These are phyloP conservation scores for Pleurotus tuber-regium DNA, from an alignment of 768 basidiomycete genomes.

Conservation along the genomic window DNA sequence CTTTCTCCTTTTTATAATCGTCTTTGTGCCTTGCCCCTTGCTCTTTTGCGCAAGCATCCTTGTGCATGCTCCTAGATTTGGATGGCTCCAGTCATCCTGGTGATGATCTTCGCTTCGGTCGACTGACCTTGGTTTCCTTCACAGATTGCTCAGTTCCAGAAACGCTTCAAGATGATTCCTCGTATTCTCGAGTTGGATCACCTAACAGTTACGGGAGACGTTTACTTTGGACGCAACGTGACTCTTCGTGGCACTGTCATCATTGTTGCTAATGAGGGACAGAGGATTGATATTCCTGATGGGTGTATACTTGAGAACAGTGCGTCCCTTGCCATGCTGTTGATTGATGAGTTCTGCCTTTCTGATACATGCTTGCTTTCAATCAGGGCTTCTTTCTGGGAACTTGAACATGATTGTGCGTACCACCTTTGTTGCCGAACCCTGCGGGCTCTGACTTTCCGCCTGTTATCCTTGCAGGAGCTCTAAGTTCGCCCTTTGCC, in stretches of 20 bases:
- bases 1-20: not conserved
- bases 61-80: too few species aligned
- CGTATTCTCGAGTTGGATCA: slow-evolving; percentile 90
- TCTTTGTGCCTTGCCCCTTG: not conserved
- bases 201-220: slow-evolving; percentile 90
- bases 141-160: slow-evolving; percentile 85
- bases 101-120: not conserved
- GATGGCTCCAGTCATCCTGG: too few species aligned
- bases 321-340: slow-evolving; percentile 25
- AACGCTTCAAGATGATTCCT: slow-evolving; percentile 94
- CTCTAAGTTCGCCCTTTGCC: not conserved
- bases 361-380: slow-evolving; percentile 1
- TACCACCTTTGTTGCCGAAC: slow-evolving; percentile 5
- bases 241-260: slow-evolving; percentile 90
- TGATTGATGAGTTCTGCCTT: not conserved
- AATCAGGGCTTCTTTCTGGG: slow-evolving; percentile 69
- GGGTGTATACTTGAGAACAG: slow-evolving; percentile 76
- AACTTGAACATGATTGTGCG: slow-evolving; percentile 79
- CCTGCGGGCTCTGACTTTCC: not conserved
- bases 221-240: slow-evolving; percentile 85
- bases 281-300: slow-evolving; percentile 81
- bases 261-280: slow-evolving; percentile 79
- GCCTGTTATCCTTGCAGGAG: slow-evolving; percentile 1
- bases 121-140: not conserved
- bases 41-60: not conserved